These are phyloP conservation scores for Zangia roseola DNA, from an alignment of 768 basidiomycete species.

Conservation along the genomic window DNA sequence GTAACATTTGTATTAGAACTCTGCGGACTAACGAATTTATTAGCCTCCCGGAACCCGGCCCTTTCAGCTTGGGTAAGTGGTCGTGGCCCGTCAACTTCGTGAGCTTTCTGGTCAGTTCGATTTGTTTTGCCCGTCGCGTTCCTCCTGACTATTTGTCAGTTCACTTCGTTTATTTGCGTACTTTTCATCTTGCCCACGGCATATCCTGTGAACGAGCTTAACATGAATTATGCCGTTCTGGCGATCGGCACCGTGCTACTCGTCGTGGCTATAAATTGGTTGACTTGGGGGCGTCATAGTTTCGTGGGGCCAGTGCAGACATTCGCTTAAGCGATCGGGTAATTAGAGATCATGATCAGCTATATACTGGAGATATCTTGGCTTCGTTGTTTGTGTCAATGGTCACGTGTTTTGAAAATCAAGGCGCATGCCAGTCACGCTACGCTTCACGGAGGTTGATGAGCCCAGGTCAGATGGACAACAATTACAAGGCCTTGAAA, in stretches of 20 bases:
- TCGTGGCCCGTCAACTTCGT: conserved; percentile 51
- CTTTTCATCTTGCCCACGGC: conserved; percentile 58
- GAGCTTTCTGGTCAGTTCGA: conserved; percentile 41
- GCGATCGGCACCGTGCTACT: conserved; percentile 47
- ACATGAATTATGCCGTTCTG: conserved; percentile 61
- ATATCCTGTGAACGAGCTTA: conserved; percentile 44
- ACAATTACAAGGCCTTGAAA: conserved; percentile 70
- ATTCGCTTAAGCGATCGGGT: not conserved
- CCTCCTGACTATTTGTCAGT: conserved; percentile 32
- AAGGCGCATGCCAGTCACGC: not conserved
- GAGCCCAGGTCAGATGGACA: conserved; percentile 14
- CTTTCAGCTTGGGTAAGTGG: conserved; percentile 52
- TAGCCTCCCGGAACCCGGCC: conserved; percentile 47
- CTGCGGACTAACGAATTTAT: not conserved
- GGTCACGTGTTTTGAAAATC: conserved; percentile 17
- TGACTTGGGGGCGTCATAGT: conserved; percentile 43
- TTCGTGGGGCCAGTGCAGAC: conserved; percentile 50
- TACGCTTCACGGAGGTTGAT: not conserved
- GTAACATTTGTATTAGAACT: not conserved
- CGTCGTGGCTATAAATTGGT: conserved; percentile 47
- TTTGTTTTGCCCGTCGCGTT: not conserved
- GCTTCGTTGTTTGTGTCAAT: not conserved
- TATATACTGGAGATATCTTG: no score
- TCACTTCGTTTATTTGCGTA: conserved; percentile 51
- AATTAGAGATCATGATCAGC: no score